phyloP scores from a whole-genome alignment of 495 filamentous ascomycete species.

The Eremomyces bilateralis region DNA sequence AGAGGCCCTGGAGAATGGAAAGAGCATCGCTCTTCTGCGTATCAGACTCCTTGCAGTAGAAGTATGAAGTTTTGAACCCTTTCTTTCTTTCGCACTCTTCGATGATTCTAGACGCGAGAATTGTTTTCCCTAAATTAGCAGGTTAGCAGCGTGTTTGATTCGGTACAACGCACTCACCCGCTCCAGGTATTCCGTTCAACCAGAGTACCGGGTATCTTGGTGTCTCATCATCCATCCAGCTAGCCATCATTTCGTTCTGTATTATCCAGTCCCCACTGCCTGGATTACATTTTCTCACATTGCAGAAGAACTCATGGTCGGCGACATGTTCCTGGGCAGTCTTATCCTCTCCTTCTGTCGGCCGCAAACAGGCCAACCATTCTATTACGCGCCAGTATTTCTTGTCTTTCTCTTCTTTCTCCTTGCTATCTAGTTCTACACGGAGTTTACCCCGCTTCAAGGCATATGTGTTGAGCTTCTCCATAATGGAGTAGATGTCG shows the following conservation, averaged over 20 bases:
- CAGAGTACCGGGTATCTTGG: conserved; percentile 1
- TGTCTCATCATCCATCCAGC: conserved; percentile 4
- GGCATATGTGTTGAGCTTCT: too few relatives aligned
- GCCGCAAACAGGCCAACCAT: conserved; percentile 4
- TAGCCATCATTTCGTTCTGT: conserved; percentile 2
- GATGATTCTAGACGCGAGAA: conserved; percentile 10
- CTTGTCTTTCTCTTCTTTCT: background rate
- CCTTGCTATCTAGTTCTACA: conserved; percentile 1
- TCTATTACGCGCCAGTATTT: conserved; percentile 1
- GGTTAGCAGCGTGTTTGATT: background rate
- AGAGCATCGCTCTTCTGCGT: conserved; percentile 3
- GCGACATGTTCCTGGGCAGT: too few relatives aligned
- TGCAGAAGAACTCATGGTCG: conserved; percentile 4
- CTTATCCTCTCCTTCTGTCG: too few relatives aligned
- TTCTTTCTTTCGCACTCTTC: conserved; percentile 3
- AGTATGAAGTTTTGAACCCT: conserved; percentile 3
- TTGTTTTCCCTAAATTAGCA: conserved; percentile 9
- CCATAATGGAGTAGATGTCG: conserved; percentile 3
- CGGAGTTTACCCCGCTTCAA: too few relatives aligned
- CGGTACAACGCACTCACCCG: conserved; percentile 3
- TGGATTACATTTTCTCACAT: background rate
- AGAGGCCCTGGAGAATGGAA: conserved; percentile 3
- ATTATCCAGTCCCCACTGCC: conserved; percentile 8
- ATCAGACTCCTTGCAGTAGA: conserved; percentile 9
- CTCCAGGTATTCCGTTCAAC: conserved; percentile 7